phyloP scores from a whole-genome alignment of 257 asterid species.

The Anisodus acutangulus region DNA sequence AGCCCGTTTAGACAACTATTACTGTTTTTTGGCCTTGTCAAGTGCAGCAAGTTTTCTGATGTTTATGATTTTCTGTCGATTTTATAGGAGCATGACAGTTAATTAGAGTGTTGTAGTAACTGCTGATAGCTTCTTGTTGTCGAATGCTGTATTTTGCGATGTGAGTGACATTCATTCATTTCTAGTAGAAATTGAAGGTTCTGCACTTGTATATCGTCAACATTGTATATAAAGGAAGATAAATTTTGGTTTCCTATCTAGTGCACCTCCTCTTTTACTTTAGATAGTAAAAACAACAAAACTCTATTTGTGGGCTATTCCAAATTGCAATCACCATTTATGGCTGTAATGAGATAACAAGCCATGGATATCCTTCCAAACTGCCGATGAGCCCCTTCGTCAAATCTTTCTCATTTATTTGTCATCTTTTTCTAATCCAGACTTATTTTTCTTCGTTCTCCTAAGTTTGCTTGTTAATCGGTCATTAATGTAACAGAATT shows the following conservation, averaged over 20 bases:
- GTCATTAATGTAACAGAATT: too few species aligned
- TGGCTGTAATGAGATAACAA: background rate
- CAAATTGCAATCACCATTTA: background rate
- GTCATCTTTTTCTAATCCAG: too few species aligned
- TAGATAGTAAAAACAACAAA: background rate
- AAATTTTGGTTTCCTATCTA: background rate
- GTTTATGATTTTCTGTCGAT: conserved; percentile 50
- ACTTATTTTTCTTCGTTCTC: too few species aligned
- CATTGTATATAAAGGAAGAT: background rate
- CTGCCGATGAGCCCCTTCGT: too few species aligned
- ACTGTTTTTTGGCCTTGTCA: conserved; percentile 60
- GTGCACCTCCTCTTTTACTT: background rate
- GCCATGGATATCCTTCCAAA: background rate
- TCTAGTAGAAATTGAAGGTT: conserved; percentile 15
- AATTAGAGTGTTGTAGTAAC: conserved; percentile 9
- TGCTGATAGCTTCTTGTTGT: background rate
- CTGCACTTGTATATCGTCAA: conserved; percentile 1
- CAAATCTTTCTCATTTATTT: too few species aligned
- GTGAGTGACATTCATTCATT: conserved; percentile 6
- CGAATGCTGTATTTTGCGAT: background rate
- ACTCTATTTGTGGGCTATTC: background rate
- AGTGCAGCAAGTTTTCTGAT: conserved; percentile 51
- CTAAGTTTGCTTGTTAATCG: too few species aligned
- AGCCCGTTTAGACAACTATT: conserved; percentile 66
- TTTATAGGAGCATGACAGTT: conserved; percentile 28